Base-by-base conservation (phyloP, 2,329 filamentous ascomycete species). In the Stachybotrys echinatus region DNA sequence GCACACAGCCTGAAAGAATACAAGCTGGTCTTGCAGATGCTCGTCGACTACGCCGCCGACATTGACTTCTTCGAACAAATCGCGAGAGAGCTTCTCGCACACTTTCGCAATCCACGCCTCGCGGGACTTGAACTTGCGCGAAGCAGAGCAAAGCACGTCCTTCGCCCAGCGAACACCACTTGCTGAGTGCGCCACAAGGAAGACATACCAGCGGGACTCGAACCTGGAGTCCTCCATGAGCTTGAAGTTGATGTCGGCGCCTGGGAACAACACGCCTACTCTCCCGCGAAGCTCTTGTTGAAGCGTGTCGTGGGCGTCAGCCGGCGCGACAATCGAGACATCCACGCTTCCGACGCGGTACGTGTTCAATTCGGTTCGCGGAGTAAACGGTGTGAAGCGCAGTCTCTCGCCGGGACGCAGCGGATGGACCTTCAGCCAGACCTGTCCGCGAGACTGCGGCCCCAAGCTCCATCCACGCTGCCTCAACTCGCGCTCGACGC, bases 1-100 rank as follows among this genome's bases (percentile, higher is more conserved):
- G 2, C 79, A 76, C 10, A 85, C 65, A 4, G 77, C 77, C 61
- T 85, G 81, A 57, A 84, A 83, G 18, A 81, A 68, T 3, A 84
- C 66, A 21, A 85, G 57, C 61, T 85, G 82, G 61, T 85, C 83
- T 63, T 84, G 80, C 14, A 85, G 67, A 58, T 76, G 73, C 55
- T 77, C 70, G 54, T 85, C 82, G 6, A 81, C 75, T 2, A 74
- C 68, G 0, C 78, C 74, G 2, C 71, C 66, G 1, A 66, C 57
- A 7, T 60, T 59, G 1, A 78, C 63, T 55, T 82, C 78, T 3
- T 66, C 61, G 48, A 68, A 67, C 19, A 84, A 64, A 3, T 71
- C 68, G 44, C 62, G 65, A 40, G 74, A 73, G 4, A 83, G 62
- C n/a, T 66, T 69, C 22, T 64, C 61, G 6, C 77, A 71, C 8